Evolutionary conservation across 768 basidiomycete species (phyloP).

Genomic region (Epithele typhae): DNA sequence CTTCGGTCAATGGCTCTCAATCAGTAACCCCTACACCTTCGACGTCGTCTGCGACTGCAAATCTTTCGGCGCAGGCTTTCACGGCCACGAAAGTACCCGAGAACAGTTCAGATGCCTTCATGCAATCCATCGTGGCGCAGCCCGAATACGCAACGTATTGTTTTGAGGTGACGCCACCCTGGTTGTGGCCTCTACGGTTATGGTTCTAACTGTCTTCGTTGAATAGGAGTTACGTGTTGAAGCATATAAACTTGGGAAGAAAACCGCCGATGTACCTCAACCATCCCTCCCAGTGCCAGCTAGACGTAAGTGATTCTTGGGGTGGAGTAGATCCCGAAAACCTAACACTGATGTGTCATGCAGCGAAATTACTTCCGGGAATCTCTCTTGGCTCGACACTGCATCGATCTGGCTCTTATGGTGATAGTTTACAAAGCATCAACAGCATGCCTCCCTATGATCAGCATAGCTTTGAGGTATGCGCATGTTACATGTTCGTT

Average conservation of each 20-base stretch:
- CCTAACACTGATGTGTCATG: not conserved
- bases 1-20: no score
- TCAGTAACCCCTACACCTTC: no score
- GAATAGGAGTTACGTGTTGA: conserved; percentile 12
- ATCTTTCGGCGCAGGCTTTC: conserved; percentile 8
- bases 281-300: not conserved
- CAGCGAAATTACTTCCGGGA: conserved; percentile 20
- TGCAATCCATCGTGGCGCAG: conserved; percentile 16
- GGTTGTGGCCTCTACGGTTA: not conserved
- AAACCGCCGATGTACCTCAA: conserved; percentile 1
- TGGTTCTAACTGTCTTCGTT: not conserved
- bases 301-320: not conserved
- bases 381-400: conserved; percentile 15
- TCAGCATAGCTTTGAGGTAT: conserved; percentile 48
- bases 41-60: not conserved
- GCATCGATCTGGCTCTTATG: not conserved
- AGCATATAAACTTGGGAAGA: conserved; percentile 14
- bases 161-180: conserved; percentile 14
- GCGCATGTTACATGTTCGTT: not conserved
- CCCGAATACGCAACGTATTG: conserved; percentile 23
- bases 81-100: not conserved
- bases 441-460: conserved; percentile 33
- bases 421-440: conserved; percentile 36
- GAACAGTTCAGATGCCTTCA: not conserved
- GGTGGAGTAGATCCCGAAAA: not conserved